Percentiles rank a stretch among this genome's conserved stretches.
phyloP scores from a whole-genome alignment of 148 eudicot genomes.

The Chenopodium berlandieri region DNA sequence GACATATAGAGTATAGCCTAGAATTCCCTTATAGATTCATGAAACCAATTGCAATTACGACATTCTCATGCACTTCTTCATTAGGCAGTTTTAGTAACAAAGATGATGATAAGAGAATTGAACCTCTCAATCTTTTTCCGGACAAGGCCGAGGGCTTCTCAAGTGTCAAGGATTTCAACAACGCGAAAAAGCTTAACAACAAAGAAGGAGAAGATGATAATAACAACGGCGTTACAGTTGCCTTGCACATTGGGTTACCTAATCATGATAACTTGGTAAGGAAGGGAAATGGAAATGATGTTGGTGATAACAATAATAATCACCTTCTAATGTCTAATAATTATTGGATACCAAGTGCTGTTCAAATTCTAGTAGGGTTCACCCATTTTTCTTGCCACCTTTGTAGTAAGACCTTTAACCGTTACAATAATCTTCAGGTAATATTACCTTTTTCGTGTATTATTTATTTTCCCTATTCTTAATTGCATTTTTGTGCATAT shows the following conservation, averaged over 20 bases:
- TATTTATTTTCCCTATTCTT: neutral
- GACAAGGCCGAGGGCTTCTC: constrained; percentile 30
- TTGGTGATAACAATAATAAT: neutral
- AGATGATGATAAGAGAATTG: neutral
- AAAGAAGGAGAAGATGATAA: constrained; percentile 27
- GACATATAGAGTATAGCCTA: neutral
- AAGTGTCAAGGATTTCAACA: constrained; percentile 6
- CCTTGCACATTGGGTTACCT: constrained; percentile 64
- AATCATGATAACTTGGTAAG: constrained; percentile 2
- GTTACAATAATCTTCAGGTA: constrained; percentile 93
- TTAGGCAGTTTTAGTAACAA: neutral
- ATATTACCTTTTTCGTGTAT: neutral
- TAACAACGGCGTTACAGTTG: constrained; percentile 43
- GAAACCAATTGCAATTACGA: constrained; percentile 12
- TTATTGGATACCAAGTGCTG: constrained; percentile 72
- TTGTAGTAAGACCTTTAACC: constrained; percentile 74
- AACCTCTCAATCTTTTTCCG: constrained; percentile 42
- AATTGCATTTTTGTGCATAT: neutral
- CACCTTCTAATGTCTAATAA: constrained; percentile 11
- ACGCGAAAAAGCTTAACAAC: neutral
- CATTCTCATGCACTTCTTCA: constrained; percentile 12
- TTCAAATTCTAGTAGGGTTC: constrained; percentile 70
- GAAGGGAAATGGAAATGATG: constrained; percentile 3
- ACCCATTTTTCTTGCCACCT: constrained; percentile 79
- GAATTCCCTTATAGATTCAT: constrained; percentile 8